Percentiles rank a stretch among this genome's conserved stretches.
These are phyloP conservation scores for Phytophthora pistaciae DNA, from an alignment of 352 stramenopile genomes.

Conservation along the genomic window DNA sequence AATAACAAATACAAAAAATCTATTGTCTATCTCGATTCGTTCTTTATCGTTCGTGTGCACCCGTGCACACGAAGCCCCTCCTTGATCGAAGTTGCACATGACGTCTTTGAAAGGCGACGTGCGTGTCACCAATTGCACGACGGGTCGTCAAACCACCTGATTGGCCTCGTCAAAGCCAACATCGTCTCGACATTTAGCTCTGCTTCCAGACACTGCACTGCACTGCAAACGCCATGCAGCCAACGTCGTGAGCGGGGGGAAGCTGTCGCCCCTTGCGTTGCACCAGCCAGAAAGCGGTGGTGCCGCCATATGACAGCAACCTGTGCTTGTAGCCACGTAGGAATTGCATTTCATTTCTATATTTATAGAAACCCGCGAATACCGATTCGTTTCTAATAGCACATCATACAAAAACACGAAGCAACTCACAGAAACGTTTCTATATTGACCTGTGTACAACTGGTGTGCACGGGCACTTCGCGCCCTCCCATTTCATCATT, in stretches of 20 bases:
- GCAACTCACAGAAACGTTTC: background rate
- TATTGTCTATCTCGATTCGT: no score
- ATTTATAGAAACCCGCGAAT: background rate
- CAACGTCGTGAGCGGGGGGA: background rate
- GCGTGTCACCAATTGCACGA: slow-evolving; percentile 14
- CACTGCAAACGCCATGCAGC: background rate
- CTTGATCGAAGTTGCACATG: background rate
- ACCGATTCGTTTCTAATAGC: background rate
- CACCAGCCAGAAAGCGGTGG: background rate
- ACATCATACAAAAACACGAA: background rate
- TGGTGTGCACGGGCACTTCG: background rate
- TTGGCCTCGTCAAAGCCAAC: no score
- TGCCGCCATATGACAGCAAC: slow-evolving; percentile 22
- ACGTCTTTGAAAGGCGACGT: slow-evolving; percentile 19
- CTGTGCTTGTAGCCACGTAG: slow-evolving; percentile 28
- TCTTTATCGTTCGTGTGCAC: no score
- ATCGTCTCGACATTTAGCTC: no score
- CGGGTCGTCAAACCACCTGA: background rate
- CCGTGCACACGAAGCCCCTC: no score
- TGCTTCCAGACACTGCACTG: background rate
- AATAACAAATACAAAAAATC: no score
- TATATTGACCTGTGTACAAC: background rate
- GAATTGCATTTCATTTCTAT: background rate
- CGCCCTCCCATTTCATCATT: slow-evolving; percentile 45
- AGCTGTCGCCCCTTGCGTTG: background rate